Conservation (phyloP, 148 eudicot species). For the Rhododendron vialii region DNA sequence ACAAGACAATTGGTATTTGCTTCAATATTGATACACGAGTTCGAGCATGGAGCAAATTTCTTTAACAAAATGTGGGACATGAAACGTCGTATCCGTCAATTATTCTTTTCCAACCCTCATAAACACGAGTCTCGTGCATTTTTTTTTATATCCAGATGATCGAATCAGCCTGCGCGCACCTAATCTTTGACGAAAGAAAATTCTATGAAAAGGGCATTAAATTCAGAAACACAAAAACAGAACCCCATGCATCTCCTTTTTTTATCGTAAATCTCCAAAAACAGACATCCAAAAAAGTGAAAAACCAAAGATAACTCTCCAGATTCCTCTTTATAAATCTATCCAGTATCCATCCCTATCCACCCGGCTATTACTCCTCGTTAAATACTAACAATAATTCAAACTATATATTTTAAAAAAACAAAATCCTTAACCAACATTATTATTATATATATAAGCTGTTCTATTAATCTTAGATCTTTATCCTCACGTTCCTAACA, state of each 20-base stretch:
- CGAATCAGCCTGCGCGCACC: background rate
- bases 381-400: background rate
- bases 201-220: background rate
- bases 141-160: background rate
- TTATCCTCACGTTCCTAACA: conserved; percentile 21
- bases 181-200: background rate
- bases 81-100: background rate
- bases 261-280: background rate
- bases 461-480: conserved; percentile 4
- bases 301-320: background rate
- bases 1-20: background rate
- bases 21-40: background rate
- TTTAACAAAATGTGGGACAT: background rate
- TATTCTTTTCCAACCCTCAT: background rate
- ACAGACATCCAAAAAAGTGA: background rate
- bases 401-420: background rate
- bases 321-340: conserved; percentile 18
- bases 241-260: background rate
- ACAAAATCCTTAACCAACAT: background rate
- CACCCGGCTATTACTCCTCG: conserved; percentile 10
- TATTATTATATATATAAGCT: background rate
- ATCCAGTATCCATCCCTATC: conserved; percentile 2
- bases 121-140: background rate
- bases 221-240: background rate
- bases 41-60: background rate